A percentile compares a stretch with the other conserved stretches of the same genome.
Conservation (phyloP, 78 protist genomes). For the Guillardia theta region DNA sequence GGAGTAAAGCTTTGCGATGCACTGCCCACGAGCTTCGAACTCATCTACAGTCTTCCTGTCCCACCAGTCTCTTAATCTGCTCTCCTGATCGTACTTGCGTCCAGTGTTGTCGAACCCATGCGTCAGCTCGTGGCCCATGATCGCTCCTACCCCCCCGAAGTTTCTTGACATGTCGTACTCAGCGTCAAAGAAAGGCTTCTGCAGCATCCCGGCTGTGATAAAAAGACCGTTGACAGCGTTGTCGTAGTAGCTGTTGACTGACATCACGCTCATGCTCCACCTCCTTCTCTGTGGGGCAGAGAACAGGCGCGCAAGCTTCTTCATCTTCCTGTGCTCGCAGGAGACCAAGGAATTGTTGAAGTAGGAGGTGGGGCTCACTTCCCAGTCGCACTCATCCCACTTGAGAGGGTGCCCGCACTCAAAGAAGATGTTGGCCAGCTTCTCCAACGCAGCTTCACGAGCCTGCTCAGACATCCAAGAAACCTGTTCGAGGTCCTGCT, state of each 20-base stretch:
- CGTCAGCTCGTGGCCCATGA: conserved; percentile 54
- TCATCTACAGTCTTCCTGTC: not conserved
- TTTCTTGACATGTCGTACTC: conserved; percentile 1
- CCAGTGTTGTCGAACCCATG: conserved; percentile 56
- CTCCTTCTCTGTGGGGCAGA: not conserved
- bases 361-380: conserved; percentile 6
- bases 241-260: conserved; percentile 50
- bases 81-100: conserved; percentile 32
- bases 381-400: conserved; percentile 7
- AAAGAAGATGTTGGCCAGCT: conserved; percentile 16
- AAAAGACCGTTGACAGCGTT: conserved; percentile 22
- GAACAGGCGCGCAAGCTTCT: not conserved
- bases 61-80: conserved; percentile 20
- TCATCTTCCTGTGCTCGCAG: not conserved
- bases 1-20: not conserved
- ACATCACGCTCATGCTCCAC: conserved; percentile 27
- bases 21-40: not conserved
- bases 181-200: conserved; percentile 38
- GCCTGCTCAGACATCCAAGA: not conserved
- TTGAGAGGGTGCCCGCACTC: not conserved
- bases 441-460: conserved; percentile 14
- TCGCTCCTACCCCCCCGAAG: conserved; percentile 48
- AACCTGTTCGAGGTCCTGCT: not conserved
- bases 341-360: conserved; percentile 12
- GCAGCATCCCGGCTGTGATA: conserved; percentile 53